Percentiles rank a stretch among this genome's conserved stretches.
Conservation (phyloP, 139 green algal species). For the Auxenochlorella protothecoides region DNA sequence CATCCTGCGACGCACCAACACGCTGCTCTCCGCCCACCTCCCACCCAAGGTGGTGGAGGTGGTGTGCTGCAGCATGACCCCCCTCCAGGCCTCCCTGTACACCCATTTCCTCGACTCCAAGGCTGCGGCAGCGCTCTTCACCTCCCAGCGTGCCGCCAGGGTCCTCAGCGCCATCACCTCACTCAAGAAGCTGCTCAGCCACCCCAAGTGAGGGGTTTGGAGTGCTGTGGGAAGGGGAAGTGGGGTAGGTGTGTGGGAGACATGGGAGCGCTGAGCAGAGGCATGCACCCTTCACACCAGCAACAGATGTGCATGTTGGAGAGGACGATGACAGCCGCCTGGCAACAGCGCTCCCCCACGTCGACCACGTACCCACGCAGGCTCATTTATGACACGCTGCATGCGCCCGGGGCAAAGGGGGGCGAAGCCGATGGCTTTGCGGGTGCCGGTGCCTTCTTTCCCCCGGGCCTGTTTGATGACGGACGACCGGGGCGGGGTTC, state of each 20-base stretch:
- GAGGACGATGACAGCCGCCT: too few relatives aligned
- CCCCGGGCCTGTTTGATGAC: slow-evolving; percentile 69
- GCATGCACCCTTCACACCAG: too few relatives aligned
- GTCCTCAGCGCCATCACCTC: slow-evolving; percentile 81
- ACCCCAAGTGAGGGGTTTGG: slow-evolving; percentile 62
- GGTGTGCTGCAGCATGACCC: slow-evolving; percentile 86
- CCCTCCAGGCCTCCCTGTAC: slow-evolving; percentile 86
- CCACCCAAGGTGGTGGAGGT: slow-evolving; percentile 95
- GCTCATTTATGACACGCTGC: slow-evolving; percentile 67
- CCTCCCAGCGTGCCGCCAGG: slow-evolving; percentile 26
- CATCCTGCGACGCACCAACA: slow-evolving; percentile 95
- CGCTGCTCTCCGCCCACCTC: slow-evolving; percentile 85
- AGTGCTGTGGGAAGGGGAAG: too few relatives aligned
- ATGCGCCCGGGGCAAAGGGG: background rate
- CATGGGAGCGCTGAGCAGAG: too few relatives aligned
- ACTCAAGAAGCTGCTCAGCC: slow-evolving; percentile 97
- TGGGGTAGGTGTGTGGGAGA: too few relatives aligned
- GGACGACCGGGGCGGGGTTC: slow-evolving; percentile 42
- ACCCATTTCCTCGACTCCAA: slow-evolving; percentile 82
- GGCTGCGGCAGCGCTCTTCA: slow-evolving; percentile 57
- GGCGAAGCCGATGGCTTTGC: slow-evolving; percentile 55
- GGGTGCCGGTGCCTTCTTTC: slow-evolving; percentile 64
- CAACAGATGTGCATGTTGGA: too few relatives aligned
- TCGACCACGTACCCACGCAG: background rate
- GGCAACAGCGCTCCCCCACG: too few relatives aligned